Conservation (phyloP, 495 filamentous ascomycete species). For the Sabuloglossum arenarium region DNA sequence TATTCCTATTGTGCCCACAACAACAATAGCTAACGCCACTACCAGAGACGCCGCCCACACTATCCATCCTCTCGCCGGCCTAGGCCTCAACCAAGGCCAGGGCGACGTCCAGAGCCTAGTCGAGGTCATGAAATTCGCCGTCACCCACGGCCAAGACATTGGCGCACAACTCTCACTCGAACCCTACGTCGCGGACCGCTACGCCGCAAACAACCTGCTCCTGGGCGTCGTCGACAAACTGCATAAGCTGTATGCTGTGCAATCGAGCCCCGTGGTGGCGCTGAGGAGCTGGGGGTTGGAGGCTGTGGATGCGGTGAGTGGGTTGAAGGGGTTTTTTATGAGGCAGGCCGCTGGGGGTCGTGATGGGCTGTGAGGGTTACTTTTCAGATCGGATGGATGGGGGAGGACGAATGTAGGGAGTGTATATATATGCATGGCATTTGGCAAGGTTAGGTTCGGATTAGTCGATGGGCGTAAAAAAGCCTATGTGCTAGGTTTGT, state of each 20-base stretch:
- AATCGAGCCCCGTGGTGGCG: slow-evolving; percentile 45
- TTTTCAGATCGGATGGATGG: too few relatives aligned
- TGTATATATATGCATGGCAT: too few relatives aligned
- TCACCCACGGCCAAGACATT: slow-evolving; percentile 68
- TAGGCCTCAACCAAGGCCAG: slow-evolving; percentile 86
- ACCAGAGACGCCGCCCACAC: slow-evolving; percentile 69
- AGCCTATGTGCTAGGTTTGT: too few relatives aligned
- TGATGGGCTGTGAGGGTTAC: background rate
- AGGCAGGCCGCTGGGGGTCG: slow-evolving; percentile 50
- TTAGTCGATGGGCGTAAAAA: too few relatives aligned
- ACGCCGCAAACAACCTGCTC: slow-evolving; percentile 62
- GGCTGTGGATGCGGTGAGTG: slow-evolving; percentile 53
- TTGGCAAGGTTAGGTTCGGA: too few relatives aligned
- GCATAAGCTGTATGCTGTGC: slow-evolving; percentile 70
- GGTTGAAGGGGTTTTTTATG: slow-evolving; percentile 77
- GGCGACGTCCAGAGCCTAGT: slow-evolving; percentile 64
- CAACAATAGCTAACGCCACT: background rate
- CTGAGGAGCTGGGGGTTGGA: slow-evolving; percentile 56
- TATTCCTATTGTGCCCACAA: too few relatives aligned
- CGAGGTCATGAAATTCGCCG: slow-evolving; percentile 50
- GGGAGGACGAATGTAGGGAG: too few relatives aligned
- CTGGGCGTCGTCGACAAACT: slow-evolving; percentile 82
- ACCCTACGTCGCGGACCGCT: slow-evolving; percentile 57
- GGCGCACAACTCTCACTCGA: slow-evolving; percentile 54
- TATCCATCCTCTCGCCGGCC: slow-evolving; percentile 82